Evolutionary conservation across 2,329 filamentous ascomycete species (phyloP).

Genomic region (Epicoccum nigrum): DNA sequence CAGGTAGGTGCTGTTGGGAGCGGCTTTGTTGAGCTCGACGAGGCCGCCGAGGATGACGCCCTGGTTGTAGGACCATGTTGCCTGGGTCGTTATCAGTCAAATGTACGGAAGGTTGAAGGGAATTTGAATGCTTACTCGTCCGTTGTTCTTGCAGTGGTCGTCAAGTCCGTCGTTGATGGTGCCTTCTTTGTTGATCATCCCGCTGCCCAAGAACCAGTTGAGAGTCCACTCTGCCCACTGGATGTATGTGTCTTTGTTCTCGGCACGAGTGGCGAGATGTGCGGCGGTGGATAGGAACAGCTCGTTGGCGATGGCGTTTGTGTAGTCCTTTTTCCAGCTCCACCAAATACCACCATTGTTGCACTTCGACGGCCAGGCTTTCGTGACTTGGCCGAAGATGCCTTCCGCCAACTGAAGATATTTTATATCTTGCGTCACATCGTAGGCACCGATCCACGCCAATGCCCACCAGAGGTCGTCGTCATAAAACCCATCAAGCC

Average conservation of each 20-base stretch:
- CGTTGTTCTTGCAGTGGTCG: slow-evolving; percentile 60
- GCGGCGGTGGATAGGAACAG: slow-evolving; percentile 62
- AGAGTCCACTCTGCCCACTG: slow-evolving; percentile 56
- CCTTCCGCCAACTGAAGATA: slow-evolving; percentile 57
- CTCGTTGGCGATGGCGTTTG: slow-evolving; percentile 63
- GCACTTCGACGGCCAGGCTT: slow-evolving; percentile 48
- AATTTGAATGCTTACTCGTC: slow-evolving; percentile 32
- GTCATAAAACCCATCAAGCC: slow-evolving; percentile 57
- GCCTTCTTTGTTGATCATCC: slow-evolving; percentile 55
- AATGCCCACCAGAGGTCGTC: slow-evolving; percentile 60
- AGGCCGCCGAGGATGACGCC: slow-evolving; percentile 66
- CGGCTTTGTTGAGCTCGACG: slow-evolving; percentile 57
- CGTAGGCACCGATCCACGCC: slow-evolving; percentile 62
- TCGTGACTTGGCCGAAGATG: slow-evolving; percentile 57
- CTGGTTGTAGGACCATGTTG: slow-evolving; percentile 64
- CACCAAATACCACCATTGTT: slow-evolving; percentile 58
- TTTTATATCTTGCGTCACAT: slow-evolving; percentile 53
- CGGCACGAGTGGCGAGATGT: slow-evolving; percentile 59
- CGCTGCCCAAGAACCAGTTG: slow-evolving; percentile 57
- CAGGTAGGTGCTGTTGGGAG: slow-evolving; percentile 44
- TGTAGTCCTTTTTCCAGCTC: slow-evolving; percentile 53
- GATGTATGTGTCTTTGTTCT: slow-evolving; percentile 50
- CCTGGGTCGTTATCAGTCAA: slow-evolving; percentile 17
- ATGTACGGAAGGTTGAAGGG: background rate
- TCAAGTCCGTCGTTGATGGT: slow-evolving; percentile 62